phyloP scores from a whole-genome alignment of 169 alveolate genomes.

The Plasmodium fragile region DNA sequence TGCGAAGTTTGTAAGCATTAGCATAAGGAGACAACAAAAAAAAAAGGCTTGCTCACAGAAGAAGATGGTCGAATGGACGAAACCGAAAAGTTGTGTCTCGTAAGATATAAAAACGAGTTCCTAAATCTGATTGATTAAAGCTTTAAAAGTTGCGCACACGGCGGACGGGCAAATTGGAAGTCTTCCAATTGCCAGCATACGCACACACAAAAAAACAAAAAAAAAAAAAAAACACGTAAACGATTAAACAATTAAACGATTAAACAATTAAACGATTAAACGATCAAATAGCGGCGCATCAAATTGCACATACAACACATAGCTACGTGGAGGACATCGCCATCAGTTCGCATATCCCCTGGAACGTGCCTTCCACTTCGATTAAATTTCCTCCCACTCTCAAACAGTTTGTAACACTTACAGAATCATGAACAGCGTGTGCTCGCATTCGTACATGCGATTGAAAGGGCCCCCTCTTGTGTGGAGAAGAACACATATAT shows the following conservation, averaged over 20 bases:
- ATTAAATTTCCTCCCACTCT: not conserved
- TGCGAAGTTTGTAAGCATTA: not conserved
- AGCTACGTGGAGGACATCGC: not conserved
- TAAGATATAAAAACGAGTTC: not conserved
- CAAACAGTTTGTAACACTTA: not conserved
- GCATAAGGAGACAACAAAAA: not conserved
- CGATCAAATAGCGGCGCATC: not conserved
- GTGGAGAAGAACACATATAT: not conserved
- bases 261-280: not conserved
- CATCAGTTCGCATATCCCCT: not conserved
- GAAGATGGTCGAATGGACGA: not conserved
- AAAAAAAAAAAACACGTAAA: not conserved
- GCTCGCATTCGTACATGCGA: not conserved
- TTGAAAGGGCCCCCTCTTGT: not conserved
- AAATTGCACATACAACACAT: not conserved
- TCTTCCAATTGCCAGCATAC: not conserved
- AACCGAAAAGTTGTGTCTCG: not conserved
- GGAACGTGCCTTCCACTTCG: not conserved
- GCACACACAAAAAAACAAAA: not conserved
- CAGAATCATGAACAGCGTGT: not conserved
- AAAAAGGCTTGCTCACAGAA: not conserved
- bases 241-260: too few relatives aligned
- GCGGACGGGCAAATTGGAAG: not conserved
- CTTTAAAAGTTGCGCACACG: not conserved
- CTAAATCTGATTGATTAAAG: not conserved